Base-by-base conservation (phyloP, 2,329 filamentous ascomycete species). In the Pezicula carpinea region DNA sequence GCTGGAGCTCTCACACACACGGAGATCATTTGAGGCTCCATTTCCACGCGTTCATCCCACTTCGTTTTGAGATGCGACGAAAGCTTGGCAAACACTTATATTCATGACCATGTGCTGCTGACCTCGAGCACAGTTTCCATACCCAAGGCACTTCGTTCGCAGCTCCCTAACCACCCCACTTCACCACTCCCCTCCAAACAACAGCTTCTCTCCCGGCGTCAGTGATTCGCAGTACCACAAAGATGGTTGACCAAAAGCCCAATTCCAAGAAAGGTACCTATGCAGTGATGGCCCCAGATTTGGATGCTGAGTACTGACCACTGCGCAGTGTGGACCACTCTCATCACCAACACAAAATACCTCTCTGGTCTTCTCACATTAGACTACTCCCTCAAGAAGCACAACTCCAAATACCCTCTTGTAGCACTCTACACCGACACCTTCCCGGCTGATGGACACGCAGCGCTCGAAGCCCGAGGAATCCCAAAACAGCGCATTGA, bases 311-410 rank as follows among this genome's bases (percentile, higher is more conserved):
- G 26, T 50, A 33, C 53, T 44, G 51, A 32, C 49, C 14, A 40
- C n/a, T 1, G n/a, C 19, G 8, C 64, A 88, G 89, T 93, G 64
- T 96, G 89, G 89, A 89, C 87, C 22, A 87, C 84, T 10, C 76
- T 95, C 56, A 90, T 96, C 64, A 95, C 89, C 50, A 95, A 93
- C 69, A 82, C 80, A 41, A 75, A 77, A 59, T 95, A 95, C 67
- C 82, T 95, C 51, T 77, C 86, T 5, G 90, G 90, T 39, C 83
- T 95, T 43, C 75, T 95, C 46, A 89, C 88, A 1, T 84, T 96
- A 52, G 78, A 90, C 63, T 80, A 87, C 68, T 88, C 86, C 38
- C 80, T 95, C 57, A 82, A 82, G 59, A 74, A 75, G 54, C 70
- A 74, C 47, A 66, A 71, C 17, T 83, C 85, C 13, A 77, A 77